Evolutionary conservation across 805 yeast species (phyloP).

Genomic region (Nakazawaea anatomiae): DNA sequence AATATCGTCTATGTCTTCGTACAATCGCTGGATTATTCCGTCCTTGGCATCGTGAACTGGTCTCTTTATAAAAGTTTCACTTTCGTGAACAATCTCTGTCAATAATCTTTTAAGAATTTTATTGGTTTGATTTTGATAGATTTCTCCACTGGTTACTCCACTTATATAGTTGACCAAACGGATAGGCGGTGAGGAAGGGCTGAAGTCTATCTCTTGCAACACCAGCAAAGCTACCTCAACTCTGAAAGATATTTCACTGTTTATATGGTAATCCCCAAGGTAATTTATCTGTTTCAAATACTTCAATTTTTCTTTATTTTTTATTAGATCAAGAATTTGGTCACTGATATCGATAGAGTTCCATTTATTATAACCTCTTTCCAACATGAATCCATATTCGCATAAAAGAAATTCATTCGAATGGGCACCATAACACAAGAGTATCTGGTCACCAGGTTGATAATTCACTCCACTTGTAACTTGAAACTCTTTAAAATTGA

Average conservation of each 20-base stretch:
- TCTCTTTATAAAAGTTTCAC: not conserved
- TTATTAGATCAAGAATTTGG: constrained; percentile 30
- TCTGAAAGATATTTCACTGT: constrained; percentile 58
- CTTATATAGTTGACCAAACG: constrained; percentile 31
- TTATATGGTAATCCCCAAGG: constrained; percentile 69
- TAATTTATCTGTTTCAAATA: constrained; percentile 52
- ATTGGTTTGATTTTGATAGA: constrained; percentile 27
- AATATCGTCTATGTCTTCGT: constrained; percentile 5
- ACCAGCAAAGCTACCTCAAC: constrained; percentile 71
- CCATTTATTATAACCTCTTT: constrained; percentile 46
- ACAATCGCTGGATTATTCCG: constrained; percentile 1
- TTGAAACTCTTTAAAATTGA: constrained; percentile 40
- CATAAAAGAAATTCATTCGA: constrained; percentile 73
- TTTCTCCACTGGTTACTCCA: constrained; percentile 38
- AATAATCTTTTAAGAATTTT: constrained; percentile 28
- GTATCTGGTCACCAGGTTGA: constrained; percentile 47
- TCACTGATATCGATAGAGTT: constrained; percentile 61
- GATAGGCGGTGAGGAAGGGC: constrained; percentile 19
- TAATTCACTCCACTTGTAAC: constrained; percentile 36
- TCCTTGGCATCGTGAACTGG: not conserved
- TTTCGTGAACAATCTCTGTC: constrained; percentile 1
- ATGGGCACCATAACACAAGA: constrained; percentile 83
- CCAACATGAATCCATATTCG: constrained; percentile 79
- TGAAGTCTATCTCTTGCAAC: constrained; percentile 28
- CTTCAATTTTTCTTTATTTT: constrained; percentile 27